phyloP scores from a whole-genome alignment of 768 basidiomycete genomes.

The Lactarius deliciosus region DNA sequence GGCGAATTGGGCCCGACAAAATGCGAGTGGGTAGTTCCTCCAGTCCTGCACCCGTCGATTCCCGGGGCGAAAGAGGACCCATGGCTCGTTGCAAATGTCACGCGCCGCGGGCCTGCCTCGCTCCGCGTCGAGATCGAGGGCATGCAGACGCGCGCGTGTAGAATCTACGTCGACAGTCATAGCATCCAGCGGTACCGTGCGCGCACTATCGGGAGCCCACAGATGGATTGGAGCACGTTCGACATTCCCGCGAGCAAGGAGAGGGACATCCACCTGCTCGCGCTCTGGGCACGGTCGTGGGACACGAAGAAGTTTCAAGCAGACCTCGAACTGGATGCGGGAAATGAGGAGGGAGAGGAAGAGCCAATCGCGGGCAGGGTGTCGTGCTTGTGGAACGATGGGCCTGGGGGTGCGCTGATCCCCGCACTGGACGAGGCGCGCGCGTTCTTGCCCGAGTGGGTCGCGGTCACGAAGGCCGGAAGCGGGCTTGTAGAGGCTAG shows the following conservation, averaged over 20 bases:
- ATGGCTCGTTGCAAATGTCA: constrained; percentile 49
- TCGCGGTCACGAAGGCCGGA: constrained; percentile 19
- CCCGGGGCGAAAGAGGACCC: constrained; percentile 29
- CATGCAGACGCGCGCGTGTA: constrained; percentile 61
- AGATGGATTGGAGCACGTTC: constrained; percentile 15
- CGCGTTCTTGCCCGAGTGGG: constrained; percentile 27
- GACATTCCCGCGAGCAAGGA: constrained; percentile 22
- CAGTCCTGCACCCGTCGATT: constrained; percentile 42
- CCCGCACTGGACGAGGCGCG: constrained; percentile 26
- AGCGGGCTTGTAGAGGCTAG: constrained; percentile 10
- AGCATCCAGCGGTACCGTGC: constrained; percentile 19
- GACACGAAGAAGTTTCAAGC: constrained; percentile 19
- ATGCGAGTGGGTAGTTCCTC: constrained; percentile 49
- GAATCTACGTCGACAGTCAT: constrained; percentile 53
- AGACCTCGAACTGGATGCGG: constrained; percentile 19
- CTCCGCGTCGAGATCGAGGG: constrained; percentile 55
- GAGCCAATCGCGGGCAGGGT: constrained; percentile 17
- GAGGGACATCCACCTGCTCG: constrained; percentile 1
- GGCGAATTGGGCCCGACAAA: constrained; percentile 41
- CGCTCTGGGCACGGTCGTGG: constrained; percentile 25
- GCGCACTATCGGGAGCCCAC: constrained; percentile 5
- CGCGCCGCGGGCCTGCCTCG: constrained; percentile 43
- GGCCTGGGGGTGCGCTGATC: constrained; percentile 13
- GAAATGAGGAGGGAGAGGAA: background rate
- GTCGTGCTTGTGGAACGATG: constrained; percentile 27